Percentiles rank a stretch among this genome's conserved stretches.
These are phyloP conservation scores for Rhodamnia argentea DNA, from an alignment of 345 rosid species.

Conservation along the genomic window DNA sequence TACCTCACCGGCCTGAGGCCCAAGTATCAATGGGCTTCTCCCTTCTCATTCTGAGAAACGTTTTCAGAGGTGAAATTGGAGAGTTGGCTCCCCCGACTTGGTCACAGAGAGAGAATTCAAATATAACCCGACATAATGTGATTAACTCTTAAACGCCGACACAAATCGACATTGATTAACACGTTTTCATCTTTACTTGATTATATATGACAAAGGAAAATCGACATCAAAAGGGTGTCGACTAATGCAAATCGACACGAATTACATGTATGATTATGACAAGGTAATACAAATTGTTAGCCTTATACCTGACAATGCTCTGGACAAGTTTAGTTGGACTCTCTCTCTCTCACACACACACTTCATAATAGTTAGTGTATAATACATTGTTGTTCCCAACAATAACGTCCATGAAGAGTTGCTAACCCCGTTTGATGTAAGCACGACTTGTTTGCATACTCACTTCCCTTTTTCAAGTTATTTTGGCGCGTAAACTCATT, in stretches of 20 bases:
- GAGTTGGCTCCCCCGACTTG: not conserved
- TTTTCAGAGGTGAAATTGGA: not conserved
- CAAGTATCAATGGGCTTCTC: not conserved
- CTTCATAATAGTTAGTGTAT: too few relatives aligned
- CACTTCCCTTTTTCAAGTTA: not conserved
- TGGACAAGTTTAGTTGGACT: not conserved
- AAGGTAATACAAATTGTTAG: accelerated
- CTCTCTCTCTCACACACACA: too few relatives aligned
- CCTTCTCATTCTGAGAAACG: not conserved
- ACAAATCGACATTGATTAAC: not conserved
- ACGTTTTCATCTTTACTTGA: not conserved
- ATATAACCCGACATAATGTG: not conserved
- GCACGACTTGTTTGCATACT: not conserved
- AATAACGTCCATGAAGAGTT: not conserved
- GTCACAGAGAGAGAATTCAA: not conserved
- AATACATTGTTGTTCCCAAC: not conserved
- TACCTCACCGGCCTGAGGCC: not conserved
- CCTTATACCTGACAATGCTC: not conserved
- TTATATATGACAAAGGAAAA: not conserved
- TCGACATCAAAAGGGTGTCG: not conserved
- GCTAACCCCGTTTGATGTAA: not conserved
- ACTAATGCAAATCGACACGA: not conserved
- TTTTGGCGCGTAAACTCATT: not conserved
- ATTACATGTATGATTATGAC: not conserved
- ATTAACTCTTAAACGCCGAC: not conserved